These are phyloP conservation scores for Helminthosporium solani DNA, from an alignment of 2,329 filamentous ascomycete species.

Conservation along the genomic window DNA sequence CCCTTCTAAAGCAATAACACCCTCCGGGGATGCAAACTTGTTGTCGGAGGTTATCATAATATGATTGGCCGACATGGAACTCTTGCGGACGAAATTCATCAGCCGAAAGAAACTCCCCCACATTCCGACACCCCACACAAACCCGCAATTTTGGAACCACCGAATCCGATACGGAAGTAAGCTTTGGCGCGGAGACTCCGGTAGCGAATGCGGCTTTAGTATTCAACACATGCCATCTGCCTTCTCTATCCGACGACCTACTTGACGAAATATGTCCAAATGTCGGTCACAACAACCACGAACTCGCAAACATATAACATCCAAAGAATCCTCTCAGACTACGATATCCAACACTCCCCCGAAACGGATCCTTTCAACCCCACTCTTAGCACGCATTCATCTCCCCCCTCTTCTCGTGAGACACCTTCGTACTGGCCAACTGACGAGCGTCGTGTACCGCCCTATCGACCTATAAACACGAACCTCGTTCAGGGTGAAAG, in stretches of 20 bases:
- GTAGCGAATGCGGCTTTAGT: too few species aligned
- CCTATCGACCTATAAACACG: slow-evolving; percentile 49
- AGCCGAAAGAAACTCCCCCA: slow-evolving; percentile 11
- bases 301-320: slow-evolving; percentile 43
- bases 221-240: too few species aligned
- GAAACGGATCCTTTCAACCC: slow-evolving; percentile 23
- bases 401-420: slow-evolving; percentile 19
- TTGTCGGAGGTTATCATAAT: neutral
- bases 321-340: slow-evolving; percentile 46
- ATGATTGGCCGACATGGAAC: neutral
- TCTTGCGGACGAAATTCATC: too few species aligned
- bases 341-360: slow-evolving; percentile 48
- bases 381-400: slow-evolving; percentile 30
- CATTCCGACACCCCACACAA: slow-evolving; percentile 18
- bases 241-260: too few species aligned
- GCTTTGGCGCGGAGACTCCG: too few species aligned
- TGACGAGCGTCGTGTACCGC: slow-evolving; percentile 50
- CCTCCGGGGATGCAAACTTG: neutral
- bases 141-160: too few species aligned
- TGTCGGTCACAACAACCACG: slow-evolving; percentile 49
- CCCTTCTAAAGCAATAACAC: too few species aligned
- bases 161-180: too few species aligned
- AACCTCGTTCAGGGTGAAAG: slow-evolving; percentile 46
- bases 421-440: slow-evolving; percentile 48
- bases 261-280: too few species aligned